Evolutionary conservation across 208 protist species (phyloP), one percentile per base, ranked within the genome.

Genomic region (Trypanosoma platydactyli): DNA sequence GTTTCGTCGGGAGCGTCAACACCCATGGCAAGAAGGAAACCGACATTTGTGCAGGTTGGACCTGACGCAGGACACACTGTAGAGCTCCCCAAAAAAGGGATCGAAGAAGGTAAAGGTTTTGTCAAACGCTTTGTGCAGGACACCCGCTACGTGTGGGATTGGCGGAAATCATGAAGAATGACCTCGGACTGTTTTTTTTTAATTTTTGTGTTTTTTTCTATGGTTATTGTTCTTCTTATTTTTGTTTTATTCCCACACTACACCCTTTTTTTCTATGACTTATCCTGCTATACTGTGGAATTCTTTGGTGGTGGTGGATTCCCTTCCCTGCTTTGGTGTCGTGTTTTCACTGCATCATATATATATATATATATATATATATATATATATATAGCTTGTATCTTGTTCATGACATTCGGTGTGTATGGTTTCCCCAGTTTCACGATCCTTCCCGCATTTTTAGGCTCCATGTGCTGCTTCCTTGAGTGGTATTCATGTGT

Each of bases 141-240:
- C 22, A 75, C 80, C 3, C 57, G 53, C 58, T 86, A 79, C 65
- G 73, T 81, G 9, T 89, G 83, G 83, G 77, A 83, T 46, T 89
- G 83, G 80, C 58, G 73, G 16, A 76, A 62, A 41, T 71, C 66
- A 4, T 63, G 49, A 59, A 27, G 63, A 46, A 52, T n/a, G 30
- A 66, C 46, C 48, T 44, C 64, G 2, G 16, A 7, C 20, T 33
- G n/a, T 53, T 49, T 61, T 35, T 22, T 58, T 40, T 46, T 38
- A 51, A 51, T 7, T 51, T 9, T 51, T 22, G 9, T 55, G 3
- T 42, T 57, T 42, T 35, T 57, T 57, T 66, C 38, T 49, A n/a
- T 59, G 58, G 27, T 56, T 65, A 30, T 42, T 57, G 11, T 64
- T 44, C 11, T 16, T 60, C 55, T 16, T 52, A 4, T 63, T 20